Conservation (phyloP, 148 eudicot genomes). For the Polygonum aviculare region DNA sequence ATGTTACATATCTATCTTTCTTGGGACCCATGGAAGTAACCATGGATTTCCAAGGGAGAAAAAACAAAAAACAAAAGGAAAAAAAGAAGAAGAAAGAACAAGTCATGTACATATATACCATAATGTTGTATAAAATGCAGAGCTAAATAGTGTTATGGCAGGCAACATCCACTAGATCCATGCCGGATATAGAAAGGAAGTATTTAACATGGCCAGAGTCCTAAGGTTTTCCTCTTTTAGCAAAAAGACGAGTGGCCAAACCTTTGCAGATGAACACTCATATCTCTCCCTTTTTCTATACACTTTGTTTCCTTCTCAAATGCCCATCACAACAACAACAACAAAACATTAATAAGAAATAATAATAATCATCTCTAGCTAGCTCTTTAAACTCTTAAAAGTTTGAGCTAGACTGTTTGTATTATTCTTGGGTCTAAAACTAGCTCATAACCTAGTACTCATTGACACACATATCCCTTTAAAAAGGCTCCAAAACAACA, state of each 20-base stretch:
- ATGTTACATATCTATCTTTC: neutral
- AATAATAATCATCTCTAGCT: neutral
- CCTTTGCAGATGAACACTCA: neutral
- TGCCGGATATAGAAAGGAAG: constrained; percentile 1
- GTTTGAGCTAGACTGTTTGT: constrained; percentile 1
- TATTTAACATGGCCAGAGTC: neutral
- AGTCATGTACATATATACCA: constrained; percentile 6
- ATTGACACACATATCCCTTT: neutral
- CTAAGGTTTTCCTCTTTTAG: constrained; percentile 7
- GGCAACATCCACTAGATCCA: constrained; percentile 12
- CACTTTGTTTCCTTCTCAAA: neutral
- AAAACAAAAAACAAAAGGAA: neutral
- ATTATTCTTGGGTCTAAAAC: neutral
- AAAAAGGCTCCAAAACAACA: constrained; percentile 3
- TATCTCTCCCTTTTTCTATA: neutral
- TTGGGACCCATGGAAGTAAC: neutral
- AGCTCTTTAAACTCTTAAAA: neutral
- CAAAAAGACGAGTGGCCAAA: neutral
- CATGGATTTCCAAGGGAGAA: neutral
- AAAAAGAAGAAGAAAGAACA: neutral
- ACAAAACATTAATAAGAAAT: too few relatives aligned
- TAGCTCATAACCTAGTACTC: neutral
- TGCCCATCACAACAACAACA: neutral
- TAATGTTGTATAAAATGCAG: neutral
- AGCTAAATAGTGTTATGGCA: neutral